Conservation (phyloP, 2,329 filamentous ascomycete species). For the Aureobasidium sp. region DNA sequence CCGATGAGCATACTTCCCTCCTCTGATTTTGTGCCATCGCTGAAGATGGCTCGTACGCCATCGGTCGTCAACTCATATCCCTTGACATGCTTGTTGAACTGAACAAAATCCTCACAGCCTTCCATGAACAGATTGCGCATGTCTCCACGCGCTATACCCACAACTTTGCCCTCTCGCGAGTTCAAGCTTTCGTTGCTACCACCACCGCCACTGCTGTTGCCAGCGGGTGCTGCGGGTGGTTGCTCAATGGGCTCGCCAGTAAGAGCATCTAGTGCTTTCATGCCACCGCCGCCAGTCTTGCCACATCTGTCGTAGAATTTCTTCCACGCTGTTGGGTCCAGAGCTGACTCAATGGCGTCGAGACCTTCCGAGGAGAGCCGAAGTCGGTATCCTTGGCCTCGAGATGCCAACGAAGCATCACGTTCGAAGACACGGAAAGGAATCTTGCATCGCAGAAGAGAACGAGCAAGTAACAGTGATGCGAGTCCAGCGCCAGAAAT, state of each 20-base stretch:
- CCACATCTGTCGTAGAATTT: conserved; percentile 53
- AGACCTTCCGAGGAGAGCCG: conserved; percentile 50
- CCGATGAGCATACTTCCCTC: conserved; percentile 53
- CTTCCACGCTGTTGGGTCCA: conserved; percentile 36
- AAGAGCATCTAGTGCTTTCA: conserved; percentile 44
- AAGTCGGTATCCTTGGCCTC: conserved; percentile 55
- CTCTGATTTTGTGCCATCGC: conserved; percentile 50
- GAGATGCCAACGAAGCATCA: conserved; percentile 44
- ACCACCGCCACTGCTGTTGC: conserved; percentile 16
- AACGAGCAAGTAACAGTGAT: conserved; percentile 32
- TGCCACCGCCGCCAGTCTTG: conserved; percentile 51
- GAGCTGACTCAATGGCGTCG: conserved; percentile 52
- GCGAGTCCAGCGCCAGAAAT: conserved; percentile 35
- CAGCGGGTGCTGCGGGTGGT: background rate
- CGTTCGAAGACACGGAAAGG: conserved; percentile 36
- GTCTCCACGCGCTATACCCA: conserved; percentile 55
- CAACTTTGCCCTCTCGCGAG: conserved; percentile 50
- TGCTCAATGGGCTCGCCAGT: conserved; percentile 39
- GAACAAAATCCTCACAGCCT: conserved; percentile 47
- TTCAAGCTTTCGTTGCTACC: conserved; percentile 27
- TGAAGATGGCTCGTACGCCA: conserved; percentile 51
- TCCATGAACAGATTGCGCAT: conserved; percentile 53
- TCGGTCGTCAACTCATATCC: conserved; percentile 49
- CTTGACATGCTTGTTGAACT: conserved; percentile 49
- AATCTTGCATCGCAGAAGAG: conserved; percentile 28